Conservation (phyloP, 352 stramenopile species). For the Globisporangium rhizosaccharum region DNA sequence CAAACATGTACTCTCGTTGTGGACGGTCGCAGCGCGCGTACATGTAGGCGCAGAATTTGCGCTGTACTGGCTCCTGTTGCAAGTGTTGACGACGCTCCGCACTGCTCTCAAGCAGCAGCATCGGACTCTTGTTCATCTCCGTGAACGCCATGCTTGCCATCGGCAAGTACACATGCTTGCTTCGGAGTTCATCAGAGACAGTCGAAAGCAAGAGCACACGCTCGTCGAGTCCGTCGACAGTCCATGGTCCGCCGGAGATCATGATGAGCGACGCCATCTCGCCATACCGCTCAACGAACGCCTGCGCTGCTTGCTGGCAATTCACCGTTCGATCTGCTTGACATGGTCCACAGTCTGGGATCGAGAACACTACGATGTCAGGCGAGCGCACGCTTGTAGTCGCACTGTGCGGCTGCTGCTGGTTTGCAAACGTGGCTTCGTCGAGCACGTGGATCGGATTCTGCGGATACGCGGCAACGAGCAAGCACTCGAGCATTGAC, state of each 20-base stretch:
- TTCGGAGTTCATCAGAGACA: constrained; percentile 10
- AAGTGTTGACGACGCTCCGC: too few relatives aligned
- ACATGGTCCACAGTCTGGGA: constrained; percentile 11
- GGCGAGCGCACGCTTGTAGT: constrained; percentile 1
- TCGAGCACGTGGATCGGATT: constrained; percentile 24
- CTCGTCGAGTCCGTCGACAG: constrained; percentile 21
- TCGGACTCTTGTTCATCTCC: too few relatives aligned
- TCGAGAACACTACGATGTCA: constrained; percentile 33
- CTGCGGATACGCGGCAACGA: constrained; percentile 17
- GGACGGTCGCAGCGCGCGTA: too few relatives aligned
- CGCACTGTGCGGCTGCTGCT: constrained; percentile 2
- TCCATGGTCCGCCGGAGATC: constrained; percentile 24
- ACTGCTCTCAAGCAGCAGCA: too few relatives aligned
- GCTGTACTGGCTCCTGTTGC: too few relatives aligned
- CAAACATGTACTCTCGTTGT: too few relatives aligned
- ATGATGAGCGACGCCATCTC: constrained; percentile 17
- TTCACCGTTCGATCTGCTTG: too few relatives aligned
- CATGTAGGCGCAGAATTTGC: too few relatives aligned
- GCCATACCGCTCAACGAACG: constrained; percentile 5
- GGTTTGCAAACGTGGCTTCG: constrained; percentile 7
- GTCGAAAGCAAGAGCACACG: constrained; percentile 28
- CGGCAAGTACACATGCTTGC: constrained; percentile 19
- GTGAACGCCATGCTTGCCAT: constrained; percentile 37
- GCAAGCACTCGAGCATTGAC: constrained; percentile 29
- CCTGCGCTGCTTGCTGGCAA: constrained; percentile 7